Evolutionary conservation across 345 rosid species (phyloP).

Genomic region (Trapa bicornis): DNA sequence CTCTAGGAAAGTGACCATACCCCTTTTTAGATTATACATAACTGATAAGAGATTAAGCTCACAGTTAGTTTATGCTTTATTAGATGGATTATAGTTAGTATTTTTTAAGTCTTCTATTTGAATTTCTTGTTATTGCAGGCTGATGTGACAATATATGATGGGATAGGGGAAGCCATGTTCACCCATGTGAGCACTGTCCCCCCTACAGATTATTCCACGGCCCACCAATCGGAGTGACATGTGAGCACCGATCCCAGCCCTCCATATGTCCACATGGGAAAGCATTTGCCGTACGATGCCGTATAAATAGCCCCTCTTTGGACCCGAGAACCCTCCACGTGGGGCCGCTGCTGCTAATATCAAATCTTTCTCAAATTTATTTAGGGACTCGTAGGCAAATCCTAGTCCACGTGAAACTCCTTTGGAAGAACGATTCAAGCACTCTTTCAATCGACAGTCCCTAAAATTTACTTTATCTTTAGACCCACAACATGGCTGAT

Average conservation of each 20-base stretch:
- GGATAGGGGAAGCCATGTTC: background rate
- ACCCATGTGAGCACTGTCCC: slow-evolving; percentile 1
- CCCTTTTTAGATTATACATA: too few relatives aligned
- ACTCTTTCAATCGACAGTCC: too few relatives aligned
- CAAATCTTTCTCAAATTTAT: background rate
- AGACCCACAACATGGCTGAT: too few relatives aligned
- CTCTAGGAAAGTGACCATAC: too few relatives aligned
- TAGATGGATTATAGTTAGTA: too few relatives aligned
- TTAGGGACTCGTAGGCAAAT: background rate
- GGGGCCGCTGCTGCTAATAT: too few relatives aligned
- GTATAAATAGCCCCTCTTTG: background rate
- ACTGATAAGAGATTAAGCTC: too few relatives aligned
- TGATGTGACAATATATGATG: background rate
- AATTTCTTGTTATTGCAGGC: background rate
- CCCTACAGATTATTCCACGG: background rate
- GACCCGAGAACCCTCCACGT: background rate
- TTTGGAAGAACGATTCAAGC: too few relatives aligned
- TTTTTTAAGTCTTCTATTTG: too few relatives aligned
- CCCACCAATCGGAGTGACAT: background rate
- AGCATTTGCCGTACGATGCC: background rate
- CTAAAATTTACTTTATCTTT: too few relatives aligned
- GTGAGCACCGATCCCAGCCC: background rate
- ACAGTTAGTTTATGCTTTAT: too few relatives aligned
- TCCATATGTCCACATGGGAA: background rate
- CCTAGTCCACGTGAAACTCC: background rate